Conservation (phyloP, 305 asterid species). For the Rubia balearica region DNA sequence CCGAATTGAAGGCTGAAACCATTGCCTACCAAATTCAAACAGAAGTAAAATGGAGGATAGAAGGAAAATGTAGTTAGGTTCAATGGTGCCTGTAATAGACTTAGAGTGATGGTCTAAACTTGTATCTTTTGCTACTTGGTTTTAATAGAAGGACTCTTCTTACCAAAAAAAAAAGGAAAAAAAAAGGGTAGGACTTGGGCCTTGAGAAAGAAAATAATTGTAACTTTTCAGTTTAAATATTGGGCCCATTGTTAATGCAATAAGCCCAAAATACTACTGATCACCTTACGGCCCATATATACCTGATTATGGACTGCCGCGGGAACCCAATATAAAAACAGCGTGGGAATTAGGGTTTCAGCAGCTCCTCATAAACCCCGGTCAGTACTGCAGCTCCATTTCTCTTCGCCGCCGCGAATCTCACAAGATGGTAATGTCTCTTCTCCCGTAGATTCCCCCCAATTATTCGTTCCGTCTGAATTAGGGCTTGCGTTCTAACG, state of each 20-base stretch:
- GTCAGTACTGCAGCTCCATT: background rate
- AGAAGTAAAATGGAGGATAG: no score
- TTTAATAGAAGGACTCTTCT: no score
- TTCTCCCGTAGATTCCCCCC: background rate
- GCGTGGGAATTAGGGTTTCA: background rate
- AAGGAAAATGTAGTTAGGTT: no score
- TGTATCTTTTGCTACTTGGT: no score
- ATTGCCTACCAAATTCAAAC: no score
- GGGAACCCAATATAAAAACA: background rate
- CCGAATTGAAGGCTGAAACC: no score
- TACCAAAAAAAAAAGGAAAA: no score
- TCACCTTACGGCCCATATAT: background rate
- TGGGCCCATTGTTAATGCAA: background rate
- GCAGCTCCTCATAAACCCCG: background rate
- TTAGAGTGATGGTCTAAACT: no score
- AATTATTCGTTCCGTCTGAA: background rate
- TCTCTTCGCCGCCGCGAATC: slow-evolving; percentile 6
- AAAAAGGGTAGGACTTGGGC: no score
- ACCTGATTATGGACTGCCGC: background rate
- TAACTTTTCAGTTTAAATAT: background rate
- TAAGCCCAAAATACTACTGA: background rate
- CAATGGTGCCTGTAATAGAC: no score
- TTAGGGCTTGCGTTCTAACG: background rate
- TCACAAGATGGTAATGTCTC: background rate
- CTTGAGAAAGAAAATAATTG: no score